Evolutionary conservation across 257 asterid species (phyloP), one percentile per base, ranked within the genome.

Genomic region (Solanum rostratum): DNA sequence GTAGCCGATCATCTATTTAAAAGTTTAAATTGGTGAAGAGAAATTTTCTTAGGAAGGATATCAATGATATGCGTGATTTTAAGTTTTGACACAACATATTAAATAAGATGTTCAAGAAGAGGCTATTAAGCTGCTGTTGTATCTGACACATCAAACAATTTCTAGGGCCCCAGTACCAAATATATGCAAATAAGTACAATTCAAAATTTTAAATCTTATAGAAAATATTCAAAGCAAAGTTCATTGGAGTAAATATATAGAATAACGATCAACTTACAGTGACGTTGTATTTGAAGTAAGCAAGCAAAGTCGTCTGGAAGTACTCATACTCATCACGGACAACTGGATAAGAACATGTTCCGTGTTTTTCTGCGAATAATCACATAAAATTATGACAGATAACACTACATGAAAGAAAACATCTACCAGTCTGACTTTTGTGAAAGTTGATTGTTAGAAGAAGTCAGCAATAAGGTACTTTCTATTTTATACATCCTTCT

Each of bases 261-360:
- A 27, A 66, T 66, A 55, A 86, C 81, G 2, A 69, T 50, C 84
- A 80, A 81, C 99, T 92, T 92, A 97, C 99, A 14, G 99, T 94
- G 88, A 94, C 93, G 29, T 97, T 95, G 83, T 92, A 93, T 83
- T 97, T 90, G 94, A 91, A 92, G 87, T 92, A 97, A n/a, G 92
- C 66, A 87, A 93, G 93, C 86, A 97, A 95, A 19, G 92, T 66
- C 16, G 91, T 95, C 90, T 91, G 69, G 84, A 97, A 97, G 90
- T 93, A 97, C 37, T 52, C 90, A 88, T 94, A 93, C 87, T 97
- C 99, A 81, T 95, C 97, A 84, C 91, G 91, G 39, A 92, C 85
- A 83, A 91, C 94, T 71, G 96, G 81, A 85, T 92, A 90, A 46
- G 93, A 86, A 87, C 98, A 97, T 52, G 99, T 97, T 89, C 99